phyloP scores from a whole-genome alignment of 2,329 filamentous ascomycete genomes.

The Dothiorella sarmentorum region DNA sequence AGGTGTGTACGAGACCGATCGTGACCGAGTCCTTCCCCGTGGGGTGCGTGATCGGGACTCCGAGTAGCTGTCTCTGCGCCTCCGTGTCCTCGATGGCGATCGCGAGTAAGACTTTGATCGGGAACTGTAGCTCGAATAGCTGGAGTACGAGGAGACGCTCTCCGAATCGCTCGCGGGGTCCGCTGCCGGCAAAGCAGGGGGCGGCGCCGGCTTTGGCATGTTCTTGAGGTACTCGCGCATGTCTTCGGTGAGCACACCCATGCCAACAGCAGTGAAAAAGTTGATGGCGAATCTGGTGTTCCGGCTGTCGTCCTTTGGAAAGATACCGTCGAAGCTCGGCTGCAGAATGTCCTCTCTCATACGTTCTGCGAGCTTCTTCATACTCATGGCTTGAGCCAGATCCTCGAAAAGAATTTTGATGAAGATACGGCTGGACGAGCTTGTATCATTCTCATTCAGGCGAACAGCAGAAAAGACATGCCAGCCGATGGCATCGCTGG shows the following conservation, averaged over 20 bases:
- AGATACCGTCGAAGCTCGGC: constrained; percentile 77
- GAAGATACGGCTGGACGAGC: constrained; percentile 93
- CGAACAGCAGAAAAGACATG: constrained; percentile 81
- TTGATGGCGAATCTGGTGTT: constrained; percentile 98
- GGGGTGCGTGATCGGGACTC: constrained; percentile 8
- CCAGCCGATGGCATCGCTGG: constrained; percentile 87
- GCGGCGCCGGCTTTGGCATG: constrained; percentile 77
- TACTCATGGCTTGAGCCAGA: constrained; percentile 78
- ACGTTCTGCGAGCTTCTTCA: constrained; percentile 72
- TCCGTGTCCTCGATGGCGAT: constrained; percentile 9
- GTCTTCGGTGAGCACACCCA: constrained; percentile 90
- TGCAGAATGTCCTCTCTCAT: constrained; percentile 76
- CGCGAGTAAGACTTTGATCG: constrained; percentile 21
- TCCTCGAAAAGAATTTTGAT: constrained; percentile 98
- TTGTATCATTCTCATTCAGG: constrained; percentile 95
- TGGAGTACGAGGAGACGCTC: constrained; percentile 31
- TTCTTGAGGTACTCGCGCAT: constrained; percentile 91
- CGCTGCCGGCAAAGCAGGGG: constrained; percentile 51
- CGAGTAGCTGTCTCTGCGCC: constrained; percentile 10
- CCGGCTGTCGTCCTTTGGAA: constrained; percentile 82
- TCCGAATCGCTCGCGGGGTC: constrained; percentile 34
- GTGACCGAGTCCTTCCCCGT: constrained; percentile 10
- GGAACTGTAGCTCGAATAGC: constrained; percentile 26
- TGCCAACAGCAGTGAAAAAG: constrained; percentile 97
- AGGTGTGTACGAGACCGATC: constrained; percentile 16